A percentile compares a stretch with the other conserved stretches of the same genome.
These are phyloP conservation scores for Termitomyces sp. DNA, from an alignment of 768 basidiomycete species.

Conservation along the genomic window DNA sequence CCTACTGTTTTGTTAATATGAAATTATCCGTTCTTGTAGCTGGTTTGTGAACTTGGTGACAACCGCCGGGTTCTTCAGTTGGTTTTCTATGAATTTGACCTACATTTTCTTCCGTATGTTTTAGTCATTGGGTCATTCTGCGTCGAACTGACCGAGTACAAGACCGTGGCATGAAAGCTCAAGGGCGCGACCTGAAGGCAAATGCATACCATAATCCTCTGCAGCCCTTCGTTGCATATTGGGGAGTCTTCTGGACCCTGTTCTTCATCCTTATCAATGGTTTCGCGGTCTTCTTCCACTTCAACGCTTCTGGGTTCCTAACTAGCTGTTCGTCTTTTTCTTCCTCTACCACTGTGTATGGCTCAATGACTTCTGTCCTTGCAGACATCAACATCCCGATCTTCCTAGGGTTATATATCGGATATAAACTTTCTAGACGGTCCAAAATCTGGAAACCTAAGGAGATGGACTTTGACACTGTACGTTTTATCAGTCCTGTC, in stretches of 20 bases:
- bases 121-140: not conserved
- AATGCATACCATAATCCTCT: constrained; percentile 58
- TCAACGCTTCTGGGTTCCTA: constrained; percentile 33
- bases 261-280: constrained; percentile 44
- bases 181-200: constrained; percentile 56
- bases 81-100: constrained; percentile 65
- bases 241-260: constrained; percentile 63
- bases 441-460: constrained; percentile 46
- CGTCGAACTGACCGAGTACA: not conserved
- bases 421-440: constrained; percentile 35
- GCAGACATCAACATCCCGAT: constrained; percentile 45
- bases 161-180: constrained; percentile 58
- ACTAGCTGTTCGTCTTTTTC: no score
- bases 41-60: constrained; percentile 71
- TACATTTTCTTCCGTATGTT: constrained; percentile 66
- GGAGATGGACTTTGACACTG: constrained; percentile 72
- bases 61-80: constrained; percentile 63
- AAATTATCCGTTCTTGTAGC: constrained; percentile 19
- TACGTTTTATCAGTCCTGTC: constrained; percentile 19
- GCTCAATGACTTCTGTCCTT: not conserved
- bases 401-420: constrained; percentile 35
- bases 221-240: constrained; percentile 66
- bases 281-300: constrained; percentile 59
- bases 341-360: not conserved
- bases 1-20: not conserved